Percentiles rank a stretch among this genome's conserved stretches.
Conservation (phyloP, 192 early-diverging fungal species). For the Funneliformis geosporum region DNA sequence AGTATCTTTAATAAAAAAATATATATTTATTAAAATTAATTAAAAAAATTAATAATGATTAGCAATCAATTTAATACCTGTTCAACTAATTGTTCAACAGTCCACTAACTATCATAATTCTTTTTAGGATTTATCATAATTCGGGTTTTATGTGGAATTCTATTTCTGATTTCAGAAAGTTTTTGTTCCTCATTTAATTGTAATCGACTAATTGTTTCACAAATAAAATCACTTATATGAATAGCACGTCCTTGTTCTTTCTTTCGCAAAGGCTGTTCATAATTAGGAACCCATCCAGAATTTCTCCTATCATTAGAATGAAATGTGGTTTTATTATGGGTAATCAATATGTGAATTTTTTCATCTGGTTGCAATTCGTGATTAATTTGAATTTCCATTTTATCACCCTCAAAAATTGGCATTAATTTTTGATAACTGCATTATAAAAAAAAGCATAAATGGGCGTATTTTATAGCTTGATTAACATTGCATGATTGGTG, state of each 20-base stretch:
- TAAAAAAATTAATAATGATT: no score
- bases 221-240: background rate
- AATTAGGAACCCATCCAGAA: background rate
- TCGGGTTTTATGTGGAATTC: background rate
- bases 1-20: no score
- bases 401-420: no score
- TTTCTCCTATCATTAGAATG: constrained; percentile 24
- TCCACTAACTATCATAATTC: constrained; percentile 16
- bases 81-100: constrained; percentile 9
- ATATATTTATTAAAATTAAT: no score
- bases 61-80: no score
- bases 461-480: no score
- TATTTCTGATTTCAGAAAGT: no score
- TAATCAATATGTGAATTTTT: constrained; percentile 19
- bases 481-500: no score
- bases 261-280: background rate
- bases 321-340: constrained; percentile 32
- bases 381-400: no score
- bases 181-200: background rate
- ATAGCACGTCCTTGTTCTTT: background rate
- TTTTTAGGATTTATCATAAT: constrained; percentile 23
- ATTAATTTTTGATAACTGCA: background rate
- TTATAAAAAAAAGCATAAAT: no score
- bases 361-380: background rate
- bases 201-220: constrained; percentile 14